Base-by-base conservation (phyloP, 2,329 filamentous ascomycete species). In the Sporothrix phasma region DNA sequence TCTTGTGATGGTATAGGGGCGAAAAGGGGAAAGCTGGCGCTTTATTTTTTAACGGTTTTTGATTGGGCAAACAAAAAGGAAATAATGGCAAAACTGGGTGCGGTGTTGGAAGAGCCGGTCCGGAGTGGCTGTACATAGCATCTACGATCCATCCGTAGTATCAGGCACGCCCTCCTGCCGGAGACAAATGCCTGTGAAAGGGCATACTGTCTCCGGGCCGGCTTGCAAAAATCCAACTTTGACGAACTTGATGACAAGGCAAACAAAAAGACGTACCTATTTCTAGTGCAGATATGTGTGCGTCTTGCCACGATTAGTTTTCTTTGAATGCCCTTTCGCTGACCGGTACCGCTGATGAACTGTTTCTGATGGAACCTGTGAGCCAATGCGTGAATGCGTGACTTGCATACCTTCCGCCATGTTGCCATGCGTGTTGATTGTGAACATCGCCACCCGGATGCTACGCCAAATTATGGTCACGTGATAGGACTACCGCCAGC, bases 271-370 rank as follows among this genome's bases (percentile, higher is more conserved):
- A 29, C 37, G 39, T 43, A 41, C 3, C 43, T 41, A 19, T 43
- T 29, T 58, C 54, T 58, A 58, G 54, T 58, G 54, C 54, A 58
- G 54, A 43, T 43, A 29, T 58, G 54, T 56, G 31, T 56, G 51
- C 47, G 15, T 53, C 24, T 15, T 39, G 31, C 51, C 51, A 22
- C 22, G 6, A 56, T 56, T 39, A 22, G 7, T 26, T 34, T 58
- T 10, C 43, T 58, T 58, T 5, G 43, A 58, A 43, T 22, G 29
- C 19, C 37, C 22, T 15, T 58, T 58, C 17, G 15, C 43, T 43
- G 19, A 43, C 37, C 54, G 22, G 19, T 58, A 43, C n/a, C 54
- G 24, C 5, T 58, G 37, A 3, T 37, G 5, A 34, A 56, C 8
- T 26, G 24, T 47, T 6, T 39, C 24, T 39, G n/a, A 54, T 39